phyloP scores from a whole-genome alignment of 257 asterid species.

The Eucommia ulmoides region DNA sequence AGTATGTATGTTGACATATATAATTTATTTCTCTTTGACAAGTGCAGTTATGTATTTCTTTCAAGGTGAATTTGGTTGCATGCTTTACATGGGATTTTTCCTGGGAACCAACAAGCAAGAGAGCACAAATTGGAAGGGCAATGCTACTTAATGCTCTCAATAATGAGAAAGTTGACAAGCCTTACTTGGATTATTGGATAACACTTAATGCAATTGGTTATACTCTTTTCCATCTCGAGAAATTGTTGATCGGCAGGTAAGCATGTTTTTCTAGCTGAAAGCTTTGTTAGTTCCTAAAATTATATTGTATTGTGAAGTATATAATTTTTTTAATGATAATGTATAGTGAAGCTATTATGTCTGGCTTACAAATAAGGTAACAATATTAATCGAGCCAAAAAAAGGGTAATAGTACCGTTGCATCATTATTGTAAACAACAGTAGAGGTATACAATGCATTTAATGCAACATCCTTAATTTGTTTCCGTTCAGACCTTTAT shows the following conservation, averaged over 20 bases:
- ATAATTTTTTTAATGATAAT: too few relatives aligned
- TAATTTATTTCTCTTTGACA: too few relatives aligned
- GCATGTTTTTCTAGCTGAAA: slow-evolving; percentile 4
- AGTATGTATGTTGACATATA: too few relatives aligned
- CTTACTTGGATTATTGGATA: slow-evolving; percentile 57
- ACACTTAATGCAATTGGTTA: slow-evolving; percentile 58
- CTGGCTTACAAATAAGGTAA: neutral
- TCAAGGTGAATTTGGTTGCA: slow-evolving; percentile 76
- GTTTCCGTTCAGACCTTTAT: too few relatives aligned
- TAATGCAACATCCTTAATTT: too few relatives aligned
- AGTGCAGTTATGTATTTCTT: too few relatives aligned
- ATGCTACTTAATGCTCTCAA: too few relatives aligned
- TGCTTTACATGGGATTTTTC: slow-evolving; percentile 84
- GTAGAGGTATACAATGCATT: too few relatives aligned
- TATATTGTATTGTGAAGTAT: too few relatives aligned
- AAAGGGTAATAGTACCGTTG: neutral
- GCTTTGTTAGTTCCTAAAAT: neutral
- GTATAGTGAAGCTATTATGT: neutral
- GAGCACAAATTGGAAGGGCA: slow-evolving; percentile 22
- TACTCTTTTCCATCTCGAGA: too few relatives aligned
- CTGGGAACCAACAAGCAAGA: slow-evolving; percentile 42
- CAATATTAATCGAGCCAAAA: too few relatives aligned
- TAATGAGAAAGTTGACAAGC: slow-evolving; percentile 35
- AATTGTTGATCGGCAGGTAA: slow-evolving; percentile 65
- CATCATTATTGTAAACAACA: too few relatives aligned